Evolutionary conservation across 2,329 filamentous ascomycete genomes (phyloP).

Genomic region (Aspergillus brasiliensis): DNA sequence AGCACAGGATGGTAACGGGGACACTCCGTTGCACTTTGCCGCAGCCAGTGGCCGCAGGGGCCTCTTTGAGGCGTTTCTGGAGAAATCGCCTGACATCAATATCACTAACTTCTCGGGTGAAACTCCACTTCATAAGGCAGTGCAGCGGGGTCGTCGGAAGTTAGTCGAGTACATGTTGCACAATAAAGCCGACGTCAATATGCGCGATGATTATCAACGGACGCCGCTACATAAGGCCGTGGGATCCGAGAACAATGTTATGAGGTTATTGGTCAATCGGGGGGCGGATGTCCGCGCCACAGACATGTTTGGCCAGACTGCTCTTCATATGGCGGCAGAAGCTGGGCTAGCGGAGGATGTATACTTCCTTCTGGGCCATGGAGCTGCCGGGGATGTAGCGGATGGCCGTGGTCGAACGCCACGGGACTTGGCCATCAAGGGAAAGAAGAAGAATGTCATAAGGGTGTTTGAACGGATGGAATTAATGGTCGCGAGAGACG

Average conservation of each 20-base stretch:
- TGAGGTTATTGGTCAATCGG: constrained; percentile 25
- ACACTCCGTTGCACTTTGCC: constrained; percentile 28
- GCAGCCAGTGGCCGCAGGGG: constrained; percentile 18
- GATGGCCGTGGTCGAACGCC: constrained; percentile 25
- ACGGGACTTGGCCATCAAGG: constrained; percentile 21
- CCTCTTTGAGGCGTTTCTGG: constrained; percentile 25
- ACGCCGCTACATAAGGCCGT: constrained; percentile 27
- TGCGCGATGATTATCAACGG: constrained; percentile 25
- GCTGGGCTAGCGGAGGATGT: constrained; percentile 24
- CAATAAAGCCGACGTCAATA: constrained; percentile 27
- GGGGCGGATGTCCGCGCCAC: constrained; percentile 19
- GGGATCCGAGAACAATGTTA: constrained; percentile 20
- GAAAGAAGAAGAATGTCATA: constrained; percentile 17
- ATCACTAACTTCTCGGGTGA: constrained; percentile 29
- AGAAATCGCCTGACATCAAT: constrained; percentile 27
- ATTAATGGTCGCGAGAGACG: constrained; percentile 10
- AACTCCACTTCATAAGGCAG: constrained; percentile 33
- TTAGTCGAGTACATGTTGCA: constrained; percentile 32
- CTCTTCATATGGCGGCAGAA: constrained; percentile 26
- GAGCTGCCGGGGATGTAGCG: constrained; percentile 17
- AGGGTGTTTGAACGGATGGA: constrained; percentile 18
- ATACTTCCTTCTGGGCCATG: constrained; percentile 26
- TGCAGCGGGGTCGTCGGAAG: constrained; percentile 28
- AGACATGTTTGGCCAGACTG: constrained; percentile 28
- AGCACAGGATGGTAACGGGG: constrained; percentile 28